Conservation (phyloP, 2,329 filamentous ascomycete species). For the Pestalotiopsis sp. region DNA sequence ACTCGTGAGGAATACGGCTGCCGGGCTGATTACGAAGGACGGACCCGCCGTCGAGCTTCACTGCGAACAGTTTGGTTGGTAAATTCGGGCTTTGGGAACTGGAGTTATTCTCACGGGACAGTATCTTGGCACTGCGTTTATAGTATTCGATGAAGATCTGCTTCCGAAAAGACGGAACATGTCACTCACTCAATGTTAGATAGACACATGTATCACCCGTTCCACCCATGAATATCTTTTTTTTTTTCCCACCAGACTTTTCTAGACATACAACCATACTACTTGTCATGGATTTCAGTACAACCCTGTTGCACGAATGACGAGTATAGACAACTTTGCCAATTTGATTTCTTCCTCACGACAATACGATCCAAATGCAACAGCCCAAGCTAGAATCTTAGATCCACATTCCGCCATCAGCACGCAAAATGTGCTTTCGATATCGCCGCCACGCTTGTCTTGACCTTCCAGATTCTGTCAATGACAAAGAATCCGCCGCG, state of each 20-base stretch:
- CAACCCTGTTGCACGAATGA: no score
- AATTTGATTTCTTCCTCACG: background rate
- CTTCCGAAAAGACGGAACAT: background rate
- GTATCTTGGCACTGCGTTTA: background rate
- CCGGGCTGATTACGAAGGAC: conserved; percentile 43
- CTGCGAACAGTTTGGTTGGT: conserved; percentile 54
- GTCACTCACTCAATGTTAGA: background rate
- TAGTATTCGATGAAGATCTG: background rate
- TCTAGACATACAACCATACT: background rate
- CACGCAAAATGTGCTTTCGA: background rate
- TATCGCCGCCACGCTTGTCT: background rate
- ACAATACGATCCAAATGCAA: background rate
- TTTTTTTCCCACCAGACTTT: background rate
- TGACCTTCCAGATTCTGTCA: background rate
- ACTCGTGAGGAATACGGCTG: conserved; percentile 46
- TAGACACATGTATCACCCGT: background rate
- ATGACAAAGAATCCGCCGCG: background rate
- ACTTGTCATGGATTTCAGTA: background rate
- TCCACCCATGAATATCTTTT: background rate
- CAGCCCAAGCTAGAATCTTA: background rate
- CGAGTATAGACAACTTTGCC: background rate
- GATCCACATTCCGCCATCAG: background rate
- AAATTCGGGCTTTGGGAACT: conserved; percentile 10
- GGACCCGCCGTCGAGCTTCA: conserved; percentile 55
- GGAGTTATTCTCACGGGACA: background rate